phyloP scores from a whole-genome alignment of 805 yeast species.

The Metschnikowia borealis region DNA sequence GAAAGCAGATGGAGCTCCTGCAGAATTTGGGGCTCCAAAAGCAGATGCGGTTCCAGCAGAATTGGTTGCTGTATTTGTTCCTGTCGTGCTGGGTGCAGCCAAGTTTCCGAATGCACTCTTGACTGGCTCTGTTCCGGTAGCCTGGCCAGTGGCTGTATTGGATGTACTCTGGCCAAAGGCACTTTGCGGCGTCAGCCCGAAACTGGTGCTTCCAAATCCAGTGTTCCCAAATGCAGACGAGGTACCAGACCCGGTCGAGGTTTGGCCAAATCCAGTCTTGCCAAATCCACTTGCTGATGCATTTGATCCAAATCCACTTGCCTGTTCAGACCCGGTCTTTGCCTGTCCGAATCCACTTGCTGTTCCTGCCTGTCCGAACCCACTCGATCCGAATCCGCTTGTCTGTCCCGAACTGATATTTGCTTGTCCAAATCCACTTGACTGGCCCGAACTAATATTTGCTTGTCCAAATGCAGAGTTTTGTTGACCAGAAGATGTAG shows the following conservation, averaged over 20 bases:
- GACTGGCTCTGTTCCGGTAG: neutral
- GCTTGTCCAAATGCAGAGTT: neutral
- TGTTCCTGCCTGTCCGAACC: too few species aligned
- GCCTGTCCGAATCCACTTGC: slow-evolving; percentile 4
- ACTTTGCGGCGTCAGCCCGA: neutral
- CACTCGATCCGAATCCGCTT: neutral
- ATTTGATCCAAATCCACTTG: slow-evolving; percentile 4
- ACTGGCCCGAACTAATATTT: too few species aligned
- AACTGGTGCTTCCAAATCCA: slow-evolving; percentile 3
- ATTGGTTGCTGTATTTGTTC: too few species aligned
- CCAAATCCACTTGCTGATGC: slow-evolving; percentile 5
- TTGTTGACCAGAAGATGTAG: neutral
- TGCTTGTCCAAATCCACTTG: neutral
- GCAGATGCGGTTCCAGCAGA: neutral
- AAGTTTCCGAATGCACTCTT: slow-evolving; percentile 16
- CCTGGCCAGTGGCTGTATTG: neutral
- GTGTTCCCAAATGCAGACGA: slow-evolving; percentile 6
- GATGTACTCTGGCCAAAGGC: neutral
- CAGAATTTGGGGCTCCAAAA: slow-evolving; percentile 6
- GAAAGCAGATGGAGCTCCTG: slow-evolving; percentile 1
- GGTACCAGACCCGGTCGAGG: slow-evolving; percentile 9
- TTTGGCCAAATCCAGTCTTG: slow-evolving; percentile 3
- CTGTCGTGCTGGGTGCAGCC: neutral
- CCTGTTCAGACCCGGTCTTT: neutral
- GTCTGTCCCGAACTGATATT: too few species aligned